These are phyloP conservation scores for Dactylellina cionopaga DNA, from an alignment of 2,329 filamentous ascomycete species.

Conservation along the genomic window DNA sequence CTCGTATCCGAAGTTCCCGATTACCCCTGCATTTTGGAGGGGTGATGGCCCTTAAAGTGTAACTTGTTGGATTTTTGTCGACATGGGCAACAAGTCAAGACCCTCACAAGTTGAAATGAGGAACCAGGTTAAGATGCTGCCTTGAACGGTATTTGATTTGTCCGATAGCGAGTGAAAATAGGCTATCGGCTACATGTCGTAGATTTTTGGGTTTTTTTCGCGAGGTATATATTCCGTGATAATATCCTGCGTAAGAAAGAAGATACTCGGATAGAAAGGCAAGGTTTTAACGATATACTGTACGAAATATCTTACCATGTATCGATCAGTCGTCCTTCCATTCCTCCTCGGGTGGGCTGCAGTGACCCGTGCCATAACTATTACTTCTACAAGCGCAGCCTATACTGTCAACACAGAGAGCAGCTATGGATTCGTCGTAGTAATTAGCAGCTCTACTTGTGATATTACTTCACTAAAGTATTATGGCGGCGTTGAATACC, in stretches of 20 bases:
- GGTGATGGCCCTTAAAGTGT: not conserved
- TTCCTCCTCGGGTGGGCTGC: conserved; percentile 9
- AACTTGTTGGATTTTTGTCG: conserved; percentile 12
- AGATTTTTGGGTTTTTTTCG: too few species aligned
- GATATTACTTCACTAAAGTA: conserved; percentile 73
- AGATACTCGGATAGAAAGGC: not conserved
- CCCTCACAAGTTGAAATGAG: not conserved
- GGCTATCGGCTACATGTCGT: too few species aligned
- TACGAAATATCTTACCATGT: not conserved
- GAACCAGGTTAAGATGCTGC: not conserved
- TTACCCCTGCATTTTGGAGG: conserved; percentile 1
- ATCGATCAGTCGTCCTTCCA: not conserved
- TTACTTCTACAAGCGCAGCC: conserved; percentile 1
- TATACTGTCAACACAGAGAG: conserved; percentile 24
- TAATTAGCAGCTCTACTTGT: conserved; percentile 66
- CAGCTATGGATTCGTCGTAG: conserved; percentile 16
- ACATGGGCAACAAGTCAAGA: not conserved
- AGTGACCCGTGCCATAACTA: conserved; percentile 8
- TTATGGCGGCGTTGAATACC: conserved; percentile 69
- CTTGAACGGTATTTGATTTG: conserved; percentile 4
- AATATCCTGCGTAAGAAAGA: not conserved
- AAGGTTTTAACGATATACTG: not conserved
- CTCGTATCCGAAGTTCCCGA: conserved; percentile 30
- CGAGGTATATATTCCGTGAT: too few species aligned
- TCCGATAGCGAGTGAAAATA: not conserved